Base-by-base conservation (phyloP, 805 yeast species). In the Candida morakotiae region DNA sequence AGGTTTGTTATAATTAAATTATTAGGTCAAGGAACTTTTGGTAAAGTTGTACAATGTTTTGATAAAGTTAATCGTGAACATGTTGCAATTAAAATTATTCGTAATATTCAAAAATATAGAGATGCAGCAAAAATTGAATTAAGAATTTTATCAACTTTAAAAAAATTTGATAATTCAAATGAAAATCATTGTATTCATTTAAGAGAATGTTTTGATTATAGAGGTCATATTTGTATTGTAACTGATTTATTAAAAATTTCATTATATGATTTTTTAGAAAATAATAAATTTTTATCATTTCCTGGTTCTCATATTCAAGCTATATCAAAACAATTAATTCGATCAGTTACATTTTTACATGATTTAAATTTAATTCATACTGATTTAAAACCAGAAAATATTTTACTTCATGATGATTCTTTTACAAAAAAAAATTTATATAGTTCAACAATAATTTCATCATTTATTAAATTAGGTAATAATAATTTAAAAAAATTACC, bases 311-410 rank as follows among this genome's bases (percentile, higher is more conserved):
- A 93, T 48, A 82, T 91, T 26, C 96, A 87, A 62, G 84, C 87
- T 2, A 80, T 93, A 42, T 82, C 94, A 16, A 79, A 81, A 54
- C 99, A 93, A 61, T 62, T 93, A 40, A 69, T 93, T 16, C 71
- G 88, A 45, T 82, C 93, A 0, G 94, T 91, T 27, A 84, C 93
- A 1, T 91, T 84, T 52, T 66, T 93, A 44, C 99, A 93, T 58
- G 95, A 87, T 52, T 68, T 93, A 55, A 86, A 83, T 37, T 71
- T 93, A 34, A 87, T 93, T 29, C 99, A 93, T 61, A 93, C 99
- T 0, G 99, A 93, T 59, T 70, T 93, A 48, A 93, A 93, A 62
- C 99, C 99, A 1, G 99, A 93, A 59, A 93, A 93, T 56, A 84
- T 93, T 29, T 60, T 93, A 23, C 66, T 88, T 23, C 75, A 76